Evolutionary conservation across 202 grass and related monocot genomes (phyloP), one percentile per base, ranked within the genome.

Genomic region (Zoysia matrella): DNA sequence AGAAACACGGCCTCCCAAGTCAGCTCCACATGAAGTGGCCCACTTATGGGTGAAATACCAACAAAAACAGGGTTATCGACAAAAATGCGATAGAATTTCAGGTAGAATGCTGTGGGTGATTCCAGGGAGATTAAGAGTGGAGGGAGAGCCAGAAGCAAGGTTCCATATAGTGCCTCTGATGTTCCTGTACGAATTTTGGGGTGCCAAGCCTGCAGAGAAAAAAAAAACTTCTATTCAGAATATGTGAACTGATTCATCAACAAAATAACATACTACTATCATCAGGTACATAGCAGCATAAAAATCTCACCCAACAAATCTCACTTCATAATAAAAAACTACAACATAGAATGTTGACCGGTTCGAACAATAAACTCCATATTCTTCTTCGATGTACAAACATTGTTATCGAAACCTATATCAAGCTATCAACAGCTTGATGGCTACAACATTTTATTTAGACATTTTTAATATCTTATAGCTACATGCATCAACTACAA

Each of bases 181-280:
- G 12, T 85, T 66, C 36, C 47, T 61, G 66, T 2, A 18, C 13
- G 36, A 76, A 52, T 12, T 6, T 77, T 77, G 49, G 1, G 52
- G 70, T 62, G 44, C 70, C 77, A 49, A 64, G 14, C 71, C 86
- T 88, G 76, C 64, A 62, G 18, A 74, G 16, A 84, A 84, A 71
- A 22, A 65, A 16, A 68, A 79, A 74, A 49, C 1, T 52, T 56
- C 8, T 56, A 49, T 3, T 88, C 11, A 84, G 65, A 74, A 73
- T 5, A 84, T 46, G 11, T 40, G n/a, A 60, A 67, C 11, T 82
- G 43, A 87, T 60, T 36, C 30, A 36, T 55, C 48, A 1, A 50
- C 10, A 56, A 30, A 60, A 62, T 62, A 36, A 60, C 22, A 7
- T 6, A 60, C 57, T 8, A 18, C 8, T 62, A 10, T 62, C 18